Evolutionary conservation across 1,139 yeast genomes (phyloP), one percentile per base, ranked within the genome.

Genomic region (Diutina siamensis): DNA sequence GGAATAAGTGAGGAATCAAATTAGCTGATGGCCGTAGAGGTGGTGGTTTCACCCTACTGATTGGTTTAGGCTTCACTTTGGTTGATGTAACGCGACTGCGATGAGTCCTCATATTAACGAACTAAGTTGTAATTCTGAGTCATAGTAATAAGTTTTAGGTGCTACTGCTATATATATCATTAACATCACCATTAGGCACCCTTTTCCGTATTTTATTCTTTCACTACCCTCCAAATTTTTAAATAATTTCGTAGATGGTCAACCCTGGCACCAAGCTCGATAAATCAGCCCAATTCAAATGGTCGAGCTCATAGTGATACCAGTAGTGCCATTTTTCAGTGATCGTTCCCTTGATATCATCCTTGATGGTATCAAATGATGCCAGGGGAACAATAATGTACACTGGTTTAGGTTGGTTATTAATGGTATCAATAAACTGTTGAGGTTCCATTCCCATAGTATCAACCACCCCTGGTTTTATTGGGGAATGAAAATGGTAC

Each of bases 271-370:
- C 58, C 46, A 82, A 64, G 1, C 81, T 70, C 2, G 64, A 53
- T 34, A 60, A 48, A 44, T 72, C 63, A 1, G 58, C 53, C 42
- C 71, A 60, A 52, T 84, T 86, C 46, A 85, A 64, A 58, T 83
- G 92, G 56, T 83, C 88, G 61, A 83, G 52, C 55, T 83, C 89
- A 18, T 77, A 52, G 57, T 82, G 89, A 51, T 60, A 64, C 2
- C 53, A 48, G 38, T 72, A 68, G 22, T 62, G 57, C 78, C 81
- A 81, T 0, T 67, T 46, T 44, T 57, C 52, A 7, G 63, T 55
- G 44, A 62, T 58, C 1, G 49, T 38, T 40, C 17, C 56, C 44
- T 3, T 22, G 31, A 46, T 50, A 44, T 53, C 66, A 51, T 51
- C 49, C 56, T 53, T 46, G 48, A 18, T 62, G 56, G 45, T 8